Evolutionary conservation across 2,329 filamentous ascomycete species (phyloP).

Genomic region (Ceratocystis cacaofunesta): DNA sequence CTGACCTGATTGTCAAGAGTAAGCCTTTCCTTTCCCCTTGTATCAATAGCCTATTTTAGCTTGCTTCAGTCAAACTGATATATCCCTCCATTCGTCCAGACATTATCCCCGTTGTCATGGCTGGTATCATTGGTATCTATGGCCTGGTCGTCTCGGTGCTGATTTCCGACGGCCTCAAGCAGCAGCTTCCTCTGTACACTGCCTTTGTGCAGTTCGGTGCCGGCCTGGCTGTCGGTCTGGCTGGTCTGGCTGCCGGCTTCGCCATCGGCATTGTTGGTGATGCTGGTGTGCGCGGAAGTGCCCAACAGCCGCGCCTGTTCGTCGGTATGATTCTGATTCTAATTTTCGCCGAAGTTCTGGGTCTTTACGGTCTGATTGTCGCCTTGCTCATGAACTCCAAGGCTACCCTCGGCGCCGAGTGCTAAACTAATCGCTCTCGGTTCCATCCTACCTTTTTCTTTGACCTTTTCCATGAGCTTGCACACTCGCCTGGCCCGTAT

Average conservation of each 20-base stretch:
- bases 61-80: no score
- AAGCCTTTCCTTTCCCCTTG: slow-evolving; percentile 22
- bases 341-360: slow-evolving; percentile 98
- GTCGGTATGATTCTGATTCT: slow-evolving; percentile 98
- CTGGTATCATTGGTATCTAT: slow-evolving; percentile 99
- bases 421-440: slow-evolving; percentile 30
- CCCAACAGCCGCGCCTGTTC: slow-evolving; percentile 73
- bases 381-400: slow-evolving; percentile 99
- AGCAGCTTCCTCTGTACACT: slow-evolving; percentile 60
- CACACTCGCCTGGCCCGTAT: no score
- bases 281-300: slow-evolving; percentile 74
- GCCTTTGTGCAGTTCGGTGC: slow-evolving; percentile 77
- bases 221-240: slow-evolving; percentile 66
- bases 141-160: slow-evolving; percentile 77
- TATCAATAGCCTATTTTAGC: no score
- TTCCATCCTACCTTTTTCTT: background rate
- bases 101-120: slow-evolving; percentile 99
- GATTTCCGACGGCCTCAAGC: slow-evolving; percentile 64
- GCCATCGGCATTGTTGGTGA: slow-evolving; percentile 81
- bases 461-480: background rate
- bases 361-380: slow-evolving; percentile 98
- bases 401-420: slow-evolving; percentile 48
- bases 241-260: slow-evolving; percentile 72
- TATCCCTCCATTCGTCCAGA: slow-evolving; percentile 37
- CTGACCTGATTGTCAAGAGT: slow-evolving; percentile 99